Evolutionary conservation across 352 stramenopile genomes (phyloP).

Genomic region (Globisporangium paroecandrum): DNA sequence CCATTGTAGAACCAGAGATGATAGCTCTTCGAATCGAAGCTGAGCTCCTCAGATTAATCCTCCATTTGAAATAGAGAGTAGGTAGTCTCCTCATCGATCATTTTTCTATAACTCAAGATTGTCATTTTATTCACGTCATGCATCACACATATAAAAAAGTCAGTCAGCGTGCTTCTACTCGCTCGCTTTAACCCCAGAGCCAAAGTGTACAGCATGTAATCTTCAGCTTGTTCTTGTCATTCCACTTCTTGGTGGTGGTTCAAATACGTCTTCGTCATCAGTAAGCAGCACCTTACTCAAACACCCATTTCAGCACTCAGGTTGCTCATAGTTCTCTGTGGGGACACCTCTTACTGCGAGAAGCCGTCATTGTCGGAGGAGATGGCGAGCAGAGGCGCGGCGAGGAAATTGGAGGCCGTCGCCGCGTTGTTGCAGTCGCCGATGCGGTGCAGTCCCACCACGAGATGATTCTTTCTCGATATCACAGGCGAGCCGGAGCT

Average conservation of each 20-base stretch:
- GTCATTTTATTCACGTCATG: neutral
- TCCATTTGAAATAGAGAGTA: no score
- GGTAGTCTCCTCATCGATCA: no score
- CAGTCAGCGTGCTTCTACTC: neutral
- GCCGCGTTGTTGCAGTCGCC: slow-evolving; percentile 41
- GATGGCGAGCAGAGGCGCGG: slow-evolving; percentile 20
- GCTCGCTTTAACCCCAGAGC: neutral
- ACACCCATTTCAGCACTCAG: neutral
- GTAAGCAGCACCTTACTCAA: neutral
- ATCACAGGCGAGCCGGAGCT: slow-evolving; percentile 36
- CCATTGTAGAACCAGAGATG: no score
- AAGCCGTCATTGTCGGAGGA: slow-evolving; percentile 32
- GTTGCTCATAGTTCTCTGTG: neutral
- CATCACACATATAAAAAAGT: neutral
- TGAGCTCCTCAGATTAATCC: no score
- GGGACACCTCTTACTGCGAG: neutral
- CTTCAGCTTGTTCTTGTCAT: no score
- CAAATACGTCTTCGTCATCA: neutral
- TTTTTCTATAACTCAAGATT: neutral
- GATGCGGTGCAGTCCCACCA: slow-evolving; percentile 37
- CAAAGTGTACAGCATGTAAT: neutral
- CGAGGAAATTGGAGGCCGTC: slow-evolving; percentile 20
- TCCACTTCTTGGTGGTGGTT: neutral
- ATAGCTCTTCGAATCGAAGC: no score
- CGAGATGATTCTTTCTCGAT: slow-evolving; percentile 18